Evolutionary conservation across 306 rosid species (phyloP), one percentile per base, ranked within the genome.

Genomic region (Potentilla sterilis): DNA sequence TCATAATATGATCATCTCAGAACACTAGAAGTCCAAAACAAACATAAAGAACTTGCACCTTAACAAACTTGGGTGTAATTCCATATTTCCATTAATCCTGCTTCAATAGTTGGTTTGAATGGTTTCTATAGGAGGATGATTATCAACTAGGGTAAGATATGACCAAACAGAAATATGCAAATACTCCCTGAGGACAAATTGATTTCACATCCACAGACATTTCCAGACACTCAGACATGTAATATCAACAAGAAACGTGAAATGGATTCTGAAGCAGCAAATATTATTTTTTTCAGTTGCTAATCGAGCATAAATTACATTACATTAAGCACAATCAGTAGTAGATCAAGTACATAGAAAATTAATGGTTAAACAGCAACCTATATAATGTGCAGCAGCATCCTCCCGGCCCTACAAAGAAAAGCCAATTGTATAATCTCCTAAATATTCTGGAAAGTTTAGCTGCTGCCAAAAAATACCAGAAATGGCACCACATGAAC

Each of bases 391-490:
- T 41, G 52, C 52, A 74, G 78, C 74, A 55, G 71, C 80, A 63
- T 78, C 49, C 79, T 44, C 61, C 78, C 77, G 49, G 32, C 73
- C 77, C 78, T 77, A 81, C 71, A 77, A 75, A 75, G 59, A 81
- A 77, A 82, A 65, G 72, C 75, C 77, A 83, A 74, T 52, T 47
- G 49, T 61, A 62, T 59, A 61, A 9, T 65, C 43, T 42, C 76
- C 76, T 72, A 51, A 73, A 49, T n/a, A 49, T 40, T 79, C 63
- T n/a, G 19, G 46, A 9, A 41, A 67, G 51, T 51, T 34, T 73
- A 42, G 38, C 69, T 24, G 49, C 57, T 24, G 77, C 69, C 35
- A 42, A 74, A 43, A 35, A 59, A 74, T 19, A 74, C 77, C 21
- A 43, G 58, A 43, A 28, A 28, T 21, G 59, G 49, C 24, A 67